Evolutionary conservation across 2,329 filamentous ascomycete genomes (phyloP), one percentile per base, ranked within the genome.

Genomic region (Pyrenochaeta sp.): DNA sequence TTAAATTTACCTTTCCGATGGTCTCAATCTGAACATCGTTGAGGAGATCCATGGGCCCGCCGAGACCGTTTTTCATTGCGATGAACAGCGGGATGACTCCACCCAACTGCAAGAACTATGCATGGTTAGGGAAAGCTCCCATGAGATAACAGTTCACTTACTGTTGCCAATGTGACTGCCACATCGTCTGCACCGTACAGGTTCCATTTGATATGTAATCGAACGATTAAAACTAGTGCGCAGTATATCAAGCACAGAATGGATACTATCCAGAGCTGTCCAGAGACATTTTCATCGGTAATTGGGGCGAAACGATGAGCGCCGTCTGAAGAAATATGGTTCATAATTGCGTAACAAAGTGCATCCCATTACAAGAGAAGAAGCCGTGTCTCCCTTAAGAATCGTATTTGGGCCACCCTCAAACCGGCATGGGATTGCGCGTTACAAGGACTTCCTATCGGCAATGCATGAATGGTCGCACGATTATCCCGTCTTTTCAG

Each of bases 121-220:
- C 10, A n/a, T 19, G n/a, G 22, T 36, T 13, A 27, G 11, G 11
- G 17, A 23, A 24, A 24, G n/a, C 14, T 18, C 4, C 40, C 26
- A 19, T 7, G 8, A 29, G 13, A 7, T 7, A 2, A 6, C 18
- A 11, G 30, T n/a, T 26, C 10, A 30, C 41, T 13, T 53, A 53
- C 51, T 17, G 51, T 55, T n/a, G 51, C 48, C 9, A 46, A 20
- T 15, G 34, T 28, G 11, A 42, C 40, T 14, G 36, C 34, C n/a
- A 32, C 28, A 36, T 55, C 51, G 35, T 55, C 51, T 14, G 35
- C 23, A 9, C 51, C 51, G 35, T 52, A 55, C 26, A 55, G 29
- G 6, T 55, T 55, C 51, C 51, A 55, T 46, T 55, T 55, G 21
- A 55, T 48, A 23, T 55, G 51, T 13, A 48, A 29, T 32, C 51